Conservation (phyloP, 305 asterid species). For the Fraxinus paxiana region DNA sequence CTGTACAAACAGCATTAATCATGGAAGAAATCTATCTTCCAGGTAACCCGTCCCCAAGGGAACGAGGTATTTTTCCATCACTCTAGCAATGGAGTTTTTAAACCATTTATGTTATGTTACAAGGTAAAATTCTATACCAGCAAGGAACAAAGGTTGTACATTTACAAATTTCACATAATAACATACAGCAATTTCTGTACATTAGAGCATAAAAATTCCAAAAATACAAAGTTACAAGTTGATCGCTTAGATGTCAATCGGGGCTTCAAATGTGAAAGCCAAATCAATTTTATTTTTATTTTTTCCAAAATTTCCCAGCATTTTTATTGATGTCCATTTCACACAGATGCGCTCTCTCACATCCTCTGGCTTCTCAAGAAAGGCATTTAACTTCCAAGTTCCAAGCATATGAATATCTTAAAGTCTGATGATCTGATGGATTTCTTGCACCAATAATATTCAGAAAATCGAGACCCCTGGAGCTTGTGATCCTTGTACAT, state of each 20-base stretch:
- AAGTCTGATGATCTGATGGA: background rate
- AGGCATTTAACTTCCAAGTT: background rate
- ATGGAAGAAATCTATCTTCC: background rate
- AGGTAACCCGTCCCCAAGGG: background rate
- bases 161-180: background rate
- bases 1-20: too few species aligned
- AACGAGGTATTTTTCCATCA: background rate
- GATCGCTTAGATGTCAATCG: background rate
- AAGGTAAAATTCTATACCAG: background rate
- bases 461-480: background rate
- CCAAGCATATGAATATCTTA: background rate
- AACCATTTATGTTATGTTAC: background rate
- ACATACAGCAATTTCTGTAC: conserved; percentile 11
- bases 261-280: background rate
- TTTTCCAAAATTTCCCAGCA: background rate
- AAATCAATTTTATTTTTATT: background rate
- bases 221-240: background rate
- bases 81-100: background rate
- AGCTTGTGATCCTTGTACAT: background rate
- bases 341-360: background rate
- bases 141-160: background rate
- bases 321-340: background rate
- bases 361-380: background rate
- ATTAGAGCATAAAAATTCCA: background rate
- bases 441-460: background rate